Percentiles rank a stretch among this genome's conserved stretches.
Conservation (phyloP, 768 basidiomycete genomes). For the Mycena rebaudengoi region DNA sequence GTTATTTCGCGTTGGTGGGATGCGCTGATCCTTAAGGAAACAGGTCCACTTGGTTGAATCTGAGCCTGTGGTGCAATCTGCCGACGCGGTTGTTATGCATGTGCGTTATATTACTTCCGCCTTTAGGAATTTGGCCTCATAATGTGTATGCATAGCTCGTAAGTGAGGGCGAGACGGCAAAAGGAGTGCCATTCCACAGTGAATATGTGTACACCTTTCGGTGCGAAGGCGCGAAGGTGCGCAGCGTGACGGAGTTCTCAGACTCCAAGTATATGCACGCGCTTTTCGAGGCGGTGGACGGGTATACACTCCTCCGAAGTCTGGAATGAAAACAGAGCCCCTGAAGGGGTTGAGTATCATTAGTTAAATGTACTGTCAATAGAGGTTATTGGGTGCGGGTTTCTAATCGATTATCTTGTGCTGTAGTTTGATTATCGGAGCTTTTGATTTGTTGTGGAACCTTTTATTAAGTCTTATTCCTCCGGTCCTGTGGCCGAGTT, state of each 20-base stretch:
- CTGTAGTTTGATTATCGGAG: too few relatives aligned
- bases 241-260: constrained; percentile 3
- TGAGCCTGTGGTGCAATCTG: background rate
- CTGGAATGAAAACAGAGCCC: background rate
- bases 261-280: background rate
- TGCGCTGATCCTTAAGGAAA: background rate
- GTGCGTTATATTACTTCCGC: background rate
- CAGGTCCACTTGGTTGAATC: background rate
- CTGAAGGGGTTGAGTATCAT: background rate
- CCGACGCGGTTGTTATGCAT: background rate
- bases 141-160: background rate
- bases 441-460: too few relatives aligned
- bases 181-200: background rate
- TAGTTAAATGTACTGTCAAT: too few relatives aligned
- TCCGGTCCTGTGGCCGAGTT: too few relatives aligned
- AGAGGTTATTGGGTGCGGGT: too few relatives aligned
- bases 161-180: background rate
- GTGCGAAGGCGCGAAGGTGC: constrained; percentile 2
- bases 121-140: too few relatives aligned
- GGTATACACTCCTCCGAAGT: background rate
- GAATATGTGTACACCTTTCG: background rate
- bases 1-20: background rate
- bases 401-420: too few relatives aligned
- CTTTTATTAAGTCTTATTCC: too few relatives aligned
- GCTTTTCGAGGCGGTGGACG: background rate